A percentile compares a stretch with the other conserved stretches of the same genome.
Evolutionary conservation across 1,284 basidiomycete species (phyloP).

Genomic region (Butyriboletus appendiculatus): DNA sequence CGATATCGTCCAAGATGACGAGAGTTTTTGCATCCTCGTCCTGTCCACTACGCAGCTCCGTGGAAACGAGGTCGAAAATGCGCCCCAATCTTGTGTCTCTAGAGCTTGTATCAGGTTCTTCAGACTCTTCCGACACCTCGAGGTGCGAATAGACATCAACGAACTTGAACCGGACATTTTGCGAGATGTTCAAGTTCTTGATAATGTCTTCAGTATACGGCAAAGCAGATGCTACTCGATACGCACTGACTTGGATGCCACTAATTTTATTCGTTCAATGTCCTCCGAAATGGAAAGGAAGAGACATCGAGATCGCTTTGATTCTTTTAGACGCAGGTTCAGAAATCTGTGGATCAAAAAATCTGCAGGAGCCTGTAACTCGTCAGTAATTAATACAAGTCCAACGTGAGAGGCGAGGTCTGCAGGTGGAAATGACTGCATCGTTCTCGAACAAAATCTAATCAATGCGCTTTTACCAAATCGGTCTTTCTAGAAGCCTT

Average conservation of each 20-base stretch:
- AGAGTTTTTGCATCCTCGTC: constrained; percentile 32
- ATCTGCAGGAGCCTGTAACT: constrained; percentile 63
- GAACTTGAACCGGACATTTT: constrained; percentile 50
- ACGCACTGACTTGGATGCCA: constrained; percentile 61
- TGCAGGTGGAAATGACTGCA: constrained; percentile 34
- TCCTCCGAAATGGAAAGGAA: constrained; percentile 61
- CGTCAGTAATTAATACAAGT: constrained; percentile 63
- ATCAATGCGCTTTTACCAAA: constrained; percentile 10
- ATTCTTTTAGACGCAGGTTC: constrained; percentile 51
- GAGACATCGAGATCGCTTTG: constrained; percentile 39
- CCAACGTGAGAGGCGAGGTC: constrained; percentile 28
- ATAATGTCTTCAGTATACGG: not conserved
- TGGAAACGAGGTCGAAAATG: constrained; percentile 38
- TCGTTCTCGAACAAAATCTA: constrained; percentile 10
- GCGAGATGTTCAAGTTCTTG: constrained; percentile 56
- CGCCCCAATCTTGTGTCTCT: constrained; percentile 10
- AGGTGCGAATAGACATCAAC: constrained; percentile 42
- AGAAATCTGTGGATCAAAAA: constrained; percentile 61
- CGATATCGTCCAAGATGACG: constrained; percentile 67
- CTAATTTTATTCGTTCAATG: constrained; percentile 57
- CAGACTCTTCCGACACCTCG: constrained; percentile 8
- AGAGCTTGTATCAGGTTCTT: constrained; percentile 18
- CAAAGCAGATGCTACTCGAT: not conserved
- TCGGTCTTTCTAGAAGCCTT: constrained; percentile 13
- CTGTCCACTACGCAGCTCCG: constrained; percentile 2